These are phyloP conservation scores for Elsinoe fawcettii DNA, from an alignment of 2,329 filamentous ascomycete species.

Conservation along the genomic window DNA sequence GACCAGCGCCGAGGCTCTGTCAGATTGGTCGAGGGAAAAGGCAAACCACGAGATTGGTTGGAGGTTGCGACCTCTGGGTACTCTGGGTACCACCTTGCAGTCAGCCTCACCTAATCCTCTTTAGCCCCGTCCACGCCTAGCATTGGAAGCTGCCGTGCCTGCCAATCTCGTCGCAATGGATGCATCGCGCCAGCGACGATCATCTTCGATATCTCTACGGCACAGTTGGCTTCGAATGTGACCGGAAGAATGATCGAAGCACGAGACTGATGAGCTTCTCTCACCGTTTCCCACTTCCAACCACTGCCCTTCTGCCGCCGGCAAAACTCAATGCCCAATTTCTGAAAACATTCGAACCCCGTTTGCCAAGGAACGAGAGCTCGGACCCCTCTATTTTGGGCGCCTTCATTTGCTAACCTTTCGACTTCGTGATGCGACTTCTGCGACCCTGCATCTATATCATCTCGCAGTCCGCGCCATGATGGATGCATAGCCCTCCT, in stretches of 20 bases:
- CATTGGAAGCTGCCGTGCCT: neutral
- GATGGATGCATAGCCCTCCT: too few relatives aligned
- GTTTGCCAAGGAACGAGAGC: neutral
- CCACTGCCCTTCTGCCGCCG: neutral
- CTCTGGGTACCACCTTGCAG: neutral
- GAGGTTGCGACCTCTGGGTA: neutral
- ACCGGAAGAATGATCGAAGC: neutral
- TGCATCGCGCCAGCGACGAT: constrained; percentile 1
- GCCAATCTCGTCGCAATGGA: constrained; percentile 1
- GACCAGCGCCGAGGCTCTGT: constrained; percentile 7
- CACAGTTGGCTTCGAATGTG: neutral
- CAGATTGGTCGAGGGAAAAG: constrained; percentile 3
- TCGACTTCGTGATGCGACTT: neutral
- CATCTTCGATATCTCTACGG: neutral
- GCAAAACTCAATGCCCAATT: neutral
- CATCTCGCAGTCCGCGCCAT: too few relatives aligned
- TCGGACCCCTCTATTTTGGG: neutral
- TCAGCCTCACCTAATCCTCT: constrained; percentile 10
- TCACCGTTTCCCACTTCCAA: neutral
- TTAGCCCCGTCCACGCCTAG: neutral
- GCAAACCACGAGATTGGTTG: constrained; percentile 9
- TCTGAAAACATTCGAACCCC: neutral
- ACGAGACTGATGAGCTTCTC: neutral
- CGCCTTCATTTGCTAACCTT: neutral
- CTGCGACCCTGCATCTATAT: too few relatives aligned